phyloP scores from a whole-genome alignment of 2,329 filamentous ascomycete genomes.

The Exophiala dermatitidis region DNA sequence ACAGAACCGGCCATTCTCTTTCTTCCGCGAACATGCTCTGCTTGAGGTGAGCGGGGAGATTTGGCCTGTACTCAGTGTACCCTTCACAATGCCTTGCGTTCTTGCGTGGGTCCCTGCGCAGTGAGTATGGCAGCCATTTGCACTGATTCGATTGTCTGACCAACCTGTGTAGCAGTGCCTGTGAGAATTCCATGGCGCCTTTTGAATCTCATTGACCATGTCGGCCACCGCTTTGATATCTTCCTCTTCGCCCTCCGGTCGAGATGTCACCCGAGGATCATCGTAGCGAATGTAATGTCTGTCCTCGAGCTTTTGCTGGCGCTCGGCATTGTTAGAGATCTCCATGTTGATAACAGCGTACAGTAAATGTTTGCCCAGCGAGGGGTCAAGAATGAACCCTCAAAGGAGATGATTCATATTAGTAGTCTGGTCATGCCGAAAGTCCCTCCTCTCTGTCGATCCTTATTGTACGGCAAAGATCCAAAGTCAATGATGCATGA shows the following conservation, averaged over 20 bases:
- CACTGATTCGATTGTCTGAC: background rate
- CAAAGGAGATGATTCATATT: background rate
- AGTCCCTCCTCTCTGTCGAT: too few species aligned
- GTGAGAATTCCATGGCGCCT: conserved; percentile 39
- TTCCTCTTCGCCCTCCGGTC: conserved; percentile 34
- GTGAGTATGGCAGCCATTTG: background rate
- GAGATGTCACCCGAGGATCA: conserved; percentile 28
- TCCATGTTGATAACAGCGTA: background rate
- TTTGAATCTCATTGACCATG: conserved; percentile 42
- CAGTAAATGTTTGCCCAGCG: background rate
- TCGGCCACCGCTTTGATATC: conserved; percentile 42
- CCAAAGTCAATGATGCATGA: too few species aligned
- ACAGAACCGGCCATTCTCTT: conserved; percentile 32
- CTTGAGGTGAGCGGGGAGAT: conserved; percentile 40
- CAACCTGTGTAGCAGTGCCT: conserved; percentile 33
- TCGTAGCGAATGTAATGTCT: conserved; percentile 39
- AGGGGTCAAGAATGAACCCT: background rate
- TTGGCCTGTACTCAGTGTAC: conserved; percentile 38
- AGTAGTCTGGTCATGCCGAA: background rate
- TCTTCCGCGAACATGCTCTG: conserved; percentile 36
- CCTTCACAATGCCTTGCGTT: conserved; percentile 45
- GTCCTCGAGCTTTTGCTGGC: conserved; percentile 1
- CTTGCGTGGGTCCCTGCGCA: conserved; percentile 37
- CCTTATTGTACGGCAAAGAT: too few species aligned
- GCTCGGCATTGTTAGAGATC: background rate